Base-by-base conservation (phyloP, 495 filamentous ascomycete genomes). In the Neurospora sp. region DNA sequence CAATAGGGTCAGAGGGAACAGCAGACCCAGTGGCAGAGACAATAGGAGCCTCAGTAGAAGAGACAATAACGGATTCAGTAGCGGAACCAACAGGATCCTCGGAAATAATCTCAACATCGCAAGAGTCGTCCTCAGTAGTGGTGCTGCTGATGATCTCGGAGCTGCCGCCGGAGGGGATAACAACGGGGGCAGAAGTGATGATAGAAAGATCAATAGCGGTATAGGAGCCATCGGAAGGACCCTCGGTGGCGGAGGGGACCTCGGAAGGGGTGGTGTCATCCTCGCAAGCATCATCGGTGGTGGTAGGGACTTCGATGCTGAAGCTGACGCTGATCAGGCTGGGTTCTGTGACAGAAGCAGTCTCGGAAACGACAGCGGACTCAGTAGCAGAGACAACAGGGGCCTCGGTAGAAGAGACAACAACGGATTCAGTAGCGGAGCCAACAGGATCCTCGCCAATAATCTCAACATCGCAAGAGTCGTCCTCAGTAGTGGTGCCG, bases 101-200 rank as follows among this genome's bases (percentile, higher is more conserved):
- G 14, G 68, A 69, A 35, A 12, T 40, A 14, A 18, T 69, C 31
- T 69, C 31, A n/a, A n/a, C 38, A 1, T 72, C 73, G 70, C 72
- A 74, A 22, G 42, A 37, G 9, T 75, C 74, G 10, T 74, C 74
- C 3, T 74, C 71, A 12, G 45, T 18, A 12, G 73, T n/a, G 22
- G 74, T 71, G 39, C 27, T 42, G 22, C 35, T 70, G 72, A 45
- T 8, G 53, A 65, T 35, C 53, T 18, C 27, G 31, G 27, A 65
- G 53, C 70, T 37, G 70, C 12, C 44, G 4, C 38, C 42, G 35
- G 31, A 35, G 31, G 71, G 44, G 31, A 69, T 72, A 3, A 70
- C 68, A 39, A 65, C 41, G 38, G 68, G 44, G 22, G 75, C 41
- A 27, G 65, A 68, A 42, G 69, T 72, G 38, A 61, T 72, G 22